Evolutionary conservation across 2,329 filamentous ascomycete species (phyloP), one percentile per base, ranked within the genome.

Genomic region (Ascocoryne sarcoides): DNA sequence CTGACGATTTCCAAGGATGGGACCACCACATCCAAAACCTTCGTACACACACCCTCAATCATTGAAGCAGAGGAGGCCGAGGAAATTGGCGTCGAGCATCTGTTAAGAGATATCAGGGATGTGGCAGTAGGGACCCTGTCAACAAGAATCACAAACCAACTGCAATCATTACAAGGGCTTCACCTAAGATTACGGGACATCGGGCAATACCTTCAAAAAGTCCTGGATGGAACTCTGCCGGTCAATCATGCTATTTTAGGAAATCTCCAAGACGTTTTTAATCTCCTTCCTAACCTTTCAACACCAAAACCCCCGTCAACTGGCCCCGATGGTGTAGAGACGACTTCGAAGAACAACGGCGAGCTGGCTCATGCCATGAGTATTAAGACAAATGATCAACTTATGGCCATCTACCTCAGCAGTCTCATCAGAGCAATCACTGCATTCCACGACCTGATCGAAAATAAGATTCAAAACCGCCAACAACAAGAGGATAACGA

Each of bases 381-480:
- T 66, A 79, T 95, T 68, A 98, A 98, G 77, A 96, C 90, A 44
- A 98, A 98, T 60, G 92, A 98, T 63, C 92, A 98, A 69, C 76
- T 98, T 50, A 95, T 98, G 85, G 80, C 89, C 38, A 96, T 98
- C 62, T 98, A 98, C 65, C 73, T 98, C 40, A 94, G 86, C 67
- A 94, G 86, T 68, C 69, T 96, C 69, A 96, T 98, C 65, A 78
- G 92, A 46, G 92, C 92, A 42, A 98, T 98, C 60, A 96, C 92
- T 10, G 92, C 92, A 5, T 98, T 96, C 81, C 92, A 98, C 64
- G 92, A 98, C 62, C 69, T 98, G 53, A 98, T 98, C 52, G 92
- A 98, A 71, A 98, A 98, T 72, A 98, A 98, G 76, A 95, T 96
- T 53, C 90, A 96, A 70, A 98, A 98, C 68, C 78, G 90, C 62